Conservation (phyloP, 495 filamentous ascomycete species). For the Jackrogersella minutella region DNA sequence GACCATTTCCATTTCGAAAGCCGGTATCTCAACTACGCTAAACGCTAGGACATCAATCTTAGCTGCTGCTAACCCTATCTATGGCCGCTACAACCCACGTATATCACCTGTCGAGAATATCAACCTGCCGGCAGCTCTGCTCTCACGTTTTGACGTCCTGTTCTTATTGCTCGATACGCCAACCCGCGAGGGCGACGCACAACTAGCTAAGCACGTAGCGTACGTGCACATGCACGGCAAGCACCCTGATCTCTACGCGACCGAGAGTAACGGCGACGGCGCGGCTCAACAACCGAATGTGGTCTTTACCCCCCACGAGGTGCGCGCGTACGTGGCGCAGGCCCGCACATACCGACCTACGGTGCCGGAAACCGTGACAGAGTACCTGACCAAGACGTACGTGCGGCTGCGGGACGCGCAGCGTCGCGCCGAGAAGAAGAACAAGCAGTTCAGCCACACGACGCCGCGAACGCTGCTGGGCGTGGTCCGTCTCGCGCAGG, state of each 20-base stretch:
- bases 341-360: conserved; percentile 87
- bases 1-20: conserved; percentile 98
- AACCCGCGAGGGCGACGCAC: conserved; percentile 83
- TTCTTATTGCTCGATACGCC: conserved; percentile 97
- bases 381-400: conserved; percentile 97
- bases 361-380: conserved; percentile 82
- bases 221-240: conserved; percentile 97
- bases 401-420: conserved; percentile 89
- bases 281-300: conserved; percentile 50
- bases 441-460: conserved; percentile 90
- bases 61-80: conserved; percentile 97
- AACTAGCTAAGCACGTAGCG: conserved; percentile 94
- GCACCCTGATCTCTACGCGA: conserved; percentile 78
- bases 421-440: conserved; percentile 84
- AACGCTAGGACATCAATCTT: conserved; percentile 97
- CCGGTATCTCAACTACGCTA: conserved; percentile 93
- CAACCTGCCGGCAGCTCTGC: conserved; percentile 92
- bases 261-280: conserved; percentile 4
- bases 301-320: conserved; percentile 87
- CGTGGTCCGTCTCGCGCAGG: conserved; percentile 91
- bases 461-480: conserved; percentile 93
- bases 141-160: conserved; percentile 96
- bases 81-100: conserved; percentile 96
- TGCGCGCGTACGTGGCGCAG: conserved; percentile 93
- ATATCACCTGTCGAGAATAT: conserved; percentile 98